Percentiles rank a stretch among this genome's conserved stretches.
Evolutionary conservation across 2,329 filamentous ascomycete genomes (phyloP).

Genomic region (Hawksworthiomyces lignivorus): DNA sequence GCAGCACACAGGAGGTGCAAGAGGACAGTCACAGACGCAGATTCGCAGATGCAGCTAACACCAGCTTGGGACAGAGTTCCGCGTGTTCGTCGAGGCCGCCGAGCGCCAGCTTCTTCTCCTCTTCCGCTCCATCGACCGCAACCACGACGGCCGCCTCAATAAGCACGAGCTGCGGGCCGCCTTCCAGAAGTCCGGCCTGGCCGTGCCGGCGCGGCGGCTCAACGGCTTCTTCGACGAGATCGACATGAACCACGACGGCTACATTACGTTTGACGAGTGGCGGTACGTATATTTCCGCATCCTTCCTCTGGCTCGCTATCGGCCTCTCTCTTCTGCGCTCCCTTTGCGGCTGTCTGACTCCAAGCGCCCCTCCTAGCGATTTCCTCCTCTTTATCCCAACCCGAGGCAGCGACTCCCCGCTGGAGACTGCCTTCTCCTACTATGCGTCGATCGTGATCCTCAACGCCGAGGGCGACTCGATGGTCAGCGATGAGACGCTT

Average conservation of each 20-base stretch:
- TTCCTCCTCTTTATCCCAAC: slow-evolving; percentile 84
- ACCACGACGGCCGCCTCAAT: slow-evolving; percentile 79
- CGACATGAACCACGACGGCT: slow-evolving; percentile 81
- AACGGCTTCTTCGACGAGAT: slow-evolving; percentile 84
- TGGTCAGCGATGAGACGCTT: slow-evolving; percentile 82
- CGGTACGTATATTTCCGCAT: slow-evolving; percentile 70
- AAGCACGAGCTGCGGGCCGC: slow-evolving; percentile 75
- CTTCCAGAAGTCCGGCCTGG: slow-evolving; percentile 69
- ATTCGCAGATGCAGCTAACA: neutral
- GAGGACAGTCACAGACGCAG: neutral
- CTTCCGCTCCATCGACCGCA: slow-evolving; percentile 79
- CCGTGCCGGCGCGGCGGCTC: slow-evolving; percentile 68
- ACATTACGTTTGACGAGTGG: slow-evolving; percentile 91
- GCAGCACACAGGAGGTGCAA: neutral
- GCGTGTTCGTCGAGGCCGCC: slow-evolving; percentile 76
- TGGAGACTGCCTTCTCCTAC: slow-evolving; percentile 80
- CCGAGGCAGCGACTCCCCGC: slow-evolving; percentile 56
- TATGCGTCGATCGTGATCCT: slow-evolving; percentile 85
- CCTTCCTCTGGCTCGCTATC: too few species aligned
- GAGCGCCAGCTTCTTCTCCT: slow-evolving; percentile 75
- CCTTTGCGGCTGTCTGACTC: too few species aligned
- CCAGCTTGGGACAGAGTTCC: slow-evolving; percentile 92
- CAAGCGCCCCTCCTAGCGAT: too few species aligned
- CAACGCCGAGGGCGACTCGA: slow-evolving; percentile 88
- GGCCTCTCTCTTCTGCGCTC: too few species aligned